Base-by-base conservation (phyloP, 139 green algal genomes). In the Volvox africanus region DNA sequence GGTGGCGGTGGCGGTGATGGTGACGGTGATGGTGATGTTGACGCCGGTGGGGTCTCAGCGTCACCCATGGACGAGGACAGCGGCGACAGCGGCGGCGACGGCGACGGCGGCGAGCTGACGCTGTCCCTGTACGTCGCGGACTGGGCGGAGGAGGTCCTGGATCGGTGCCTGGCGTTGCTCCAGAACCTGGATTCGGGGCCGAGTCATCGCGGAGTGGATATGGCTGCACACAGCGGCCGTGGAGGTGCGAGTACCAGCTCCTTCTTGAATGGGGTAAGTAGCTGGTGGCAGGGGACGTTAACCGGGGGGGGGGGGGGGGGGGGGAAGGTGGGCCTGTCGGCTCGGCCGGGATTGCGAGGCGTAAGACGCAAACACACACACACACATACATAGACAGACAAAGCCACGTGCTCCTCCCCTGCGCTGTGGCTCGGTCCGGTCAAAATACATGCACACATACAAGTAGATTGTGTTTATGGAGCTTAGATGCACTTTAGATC, bases 91-190 rank as follows among this genome's bases (percentile, higher is more conserved):
- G 62, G 33, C 26, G 88, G 36, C 30, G 67, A 11, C 20, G 78
- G 36, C 37, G 78, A 35, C 28, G 44, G 28, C 61, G 19, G 33
- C 50, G 73, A 44, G 30, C 37, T 92, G 36, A 2, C 11, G 30
- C 82, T 97, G 28, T 95, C 96, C 0, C 91, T 97, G 24, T 94
- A 95, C 55, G 91, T 94, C 36, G 95, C 96, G 33, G 95, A 96
- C 62, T 99, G 97, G 97, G 93, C 96, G 33, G 94, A 97, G 30
- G 95, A 98, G 88, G 92, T 99, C 44, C 92, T 99, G 85, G 87
- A 91, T 67, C 93, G 94, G 14, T 80, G 97, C 22, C 96, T 98
- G 65, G 79, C 89, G 33, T 91, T 98, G 76, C 92, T 99, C 44
- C 32, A 36, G 35, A 98, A 99, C 90, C 87, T 98, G 37, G 96